These are phyloP conservation scores for Alternaria angustiovoidea DNA, from an alignment of 2,329 filamentous ascomycete species.

Conservation along the genomic window DNA sequence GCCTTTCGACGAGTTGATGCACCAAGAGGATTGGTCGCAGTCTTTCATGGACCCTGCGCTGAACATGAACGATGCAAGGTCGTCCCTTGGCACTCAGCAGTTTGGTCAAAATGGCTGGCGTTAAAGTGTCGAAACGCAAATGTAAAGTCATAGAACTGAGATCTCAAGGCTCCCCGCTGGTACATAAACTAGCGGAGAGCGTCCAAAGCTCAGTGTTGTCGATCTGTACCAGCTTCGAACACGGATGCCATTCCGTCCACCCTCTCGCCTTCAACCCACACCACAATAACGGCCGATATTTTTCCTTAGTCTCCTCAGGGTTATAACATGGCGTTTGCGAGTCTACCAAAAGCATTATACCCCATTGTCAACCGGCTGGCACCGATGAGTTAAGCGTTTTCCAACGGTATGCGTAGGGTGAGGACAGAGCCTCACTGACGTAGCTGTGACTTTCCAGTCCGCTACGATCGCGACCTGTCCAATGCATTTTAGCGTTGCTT, in stretches of 20 bases:
- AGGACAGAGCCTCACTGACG: conserved; percentile 14
- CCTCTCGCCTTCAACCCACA: neutral
- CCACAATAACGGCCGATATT: conserved; percentile 11
- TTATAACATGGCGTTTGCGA: conserved; percentile 12
- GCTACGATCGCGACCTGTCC: conserved; percentile 11
- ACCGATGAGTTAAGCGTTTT: conserved; percentile 19
- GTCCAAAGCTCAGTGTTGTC: neutral
- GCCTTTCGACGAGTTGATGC: conserved; percentile 50
- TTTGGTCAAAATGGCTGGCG: conserved; percentile 31
- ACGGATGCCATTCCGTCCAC: neutral
- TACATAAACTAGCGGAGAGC: neutral
- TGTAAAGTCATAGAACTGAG: neutral
- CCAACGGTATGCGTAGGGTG: conserved; percentile 16
- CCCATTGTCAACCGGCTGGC: conserved; percentile 28
- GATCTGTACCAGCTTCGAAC: neutral
- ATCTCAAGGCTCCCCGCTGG: neutral
- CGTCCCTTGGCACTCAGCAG: conserved; percentile 28
- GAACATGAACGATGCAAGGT: conserved; percentile 34
- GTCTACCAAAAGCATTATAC: conserved; percentile 25
- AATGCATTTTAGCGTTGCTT: conserved; percentile 10
- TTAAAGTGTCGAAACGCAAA: conserved; percentile 20
- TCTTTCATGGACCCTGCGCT: conserved; percentile 49
- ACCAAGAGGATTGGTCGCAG: conserved; percentile 52
- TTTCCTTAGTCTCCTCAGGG: conserved; percentile 11
- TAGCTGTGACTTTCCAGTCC: conserved; percentile 7